Percentiles rank a stretch among this genome's conserved stretches.
Evolutionary conservation across 441 rosid species (phyloP).

Genomic region (Eugenia klotzschiana): DNA sequence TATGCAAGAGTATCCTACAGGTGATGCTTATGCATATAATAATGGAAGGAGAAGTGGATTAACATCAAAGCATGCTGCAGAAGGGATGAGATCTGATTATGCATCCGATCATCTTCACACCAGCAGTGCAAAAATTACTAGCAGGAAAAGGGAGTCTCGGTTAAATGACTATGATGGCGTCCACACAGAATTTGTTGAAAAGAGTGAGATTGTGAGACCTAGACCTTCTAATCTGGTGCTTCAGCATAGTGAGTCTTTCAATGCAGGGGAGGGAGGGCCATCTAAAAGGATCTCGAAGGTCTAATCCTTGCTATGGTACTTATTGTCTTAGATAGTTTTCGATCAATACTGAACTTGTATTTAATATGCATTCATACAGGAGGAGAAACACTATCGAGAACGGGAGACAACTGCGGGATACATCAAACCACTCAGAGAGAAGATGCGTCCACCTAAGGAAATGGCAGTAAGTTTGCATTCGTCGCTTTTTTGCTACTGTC

Average conservation of each 20-base stretch:
- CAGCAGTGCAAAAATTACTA: slow-evolving; percentile 11
- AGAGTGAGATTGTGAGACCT: slow-evolving; percentile 19
- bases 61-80: slow-evolving; percentile 30
- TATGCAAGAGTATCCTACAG: slow-evolving; percentile 22
- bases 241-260: slow-evolving; percentile 23
- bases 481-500: not conserved
- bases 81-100: slow-evolving; percentile 28
- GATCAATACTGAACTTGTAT: slow-evolving; percentile 1
- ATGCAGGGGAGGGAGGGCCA: slow-evolving; percentile 24
- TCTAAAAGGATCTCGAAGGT: slow-evolving; percentile 32
- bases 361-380: slow-evolving; percentile 15
- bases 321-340: not conserved
- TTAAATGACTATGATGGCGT: slow-evolving; percentile 15
- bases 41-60: slow-evolving; percentile 20
- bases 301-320: not conserved
- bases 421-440: slow-evolving; percentile 17
- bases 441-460: slow-evolving; percentile 21
- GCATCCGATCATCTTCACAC: slow-evolving; percentile 12
- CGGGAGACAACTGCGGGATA: slow-evolving; percentile 17
- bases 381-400: slow-evolving; percentile 21
- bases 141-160: slow-evolving; percentile 15
- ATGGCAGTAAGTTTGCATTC: slow-evolving; percentile 29
- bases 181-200: slow-evolving; percentile 16
- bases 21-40: slow-evolving; percentile 20
- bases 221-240: slow-evolving; percentile 24